Evolutionary conservation across 73 alveolate genomes (phyloP).

Genomic region (Urostyla sp.): DNA sequence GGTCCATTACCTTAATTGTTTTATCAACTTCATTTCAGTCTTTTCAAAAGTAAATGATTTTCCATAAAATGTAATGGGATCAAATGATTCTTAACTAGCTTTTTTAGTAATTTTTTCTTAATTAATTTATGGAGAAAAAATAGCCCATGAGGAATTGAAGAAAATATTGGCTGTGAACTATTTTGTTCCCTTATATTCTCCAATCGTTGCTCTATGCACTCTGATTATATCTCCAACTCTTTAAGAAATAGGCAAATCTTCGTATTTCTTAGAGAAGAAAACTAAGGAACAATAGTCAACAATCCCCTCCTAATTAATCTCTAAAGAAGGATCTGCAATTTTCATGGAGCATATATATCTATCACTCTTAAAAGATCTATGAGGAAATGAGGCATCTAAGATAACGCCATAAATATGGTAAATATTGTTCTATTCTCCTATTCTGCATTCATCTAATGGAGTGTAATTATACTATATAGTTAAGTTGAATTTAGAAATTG

Average conservation of each 20-base stretch:
- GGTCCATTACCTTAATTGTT: slow-evolving; percentile 27
- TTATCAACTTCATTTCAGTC: slow-evolving; percentile 20
- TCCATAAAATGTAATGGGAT: slow-evolving; percentile 32
- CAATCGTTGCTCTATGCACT: slow-evolving; percentile 64
- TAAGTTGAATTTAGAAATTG: too few relatives aligned
- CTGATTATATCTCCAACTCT: slow-evolving; percentile 67
- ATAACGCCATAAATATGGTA: slow-evolving; percentile 57
- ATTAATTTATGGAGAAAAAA: slow-evolving; percentile 33
- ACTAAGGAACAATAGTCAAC: slow-evolving; percentile 49
- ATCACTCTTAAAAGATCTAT: slow-evolving; percentile 50
- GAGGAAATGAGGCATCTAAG: slow-evolving; percentile 70
- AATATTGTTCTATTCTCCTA: not conserved
- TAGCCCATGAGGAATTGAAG: slow-evolving; percentile 55
- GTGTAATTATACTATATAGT: too few relatives aligned
- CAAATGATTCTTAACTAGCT: not conserved
- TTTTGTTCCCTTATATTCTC: slow-evolving; percentile 41
- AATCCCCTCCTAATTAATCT: slow-evolving; percentile 15
- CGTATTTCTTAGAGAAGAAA: slow-evolving; percentile 54
- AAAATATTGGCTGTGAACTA: slow-evolving; percentile 45
- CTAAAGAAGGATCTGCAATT: slow-evolving; percentile 48
- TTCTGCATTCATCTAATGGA: too few relatives aligned
- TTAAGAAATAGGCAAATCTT: slow-evolving; percentile 59
- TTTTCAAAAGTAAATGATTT: slow-evolving; percentile 43
- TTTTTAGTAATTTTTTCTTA: not conserved
- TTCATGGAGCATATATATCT: slow-evolving; percentile 58